Percentiles rank a stretch among this genome's conserved stretches.
These are phyloP conservation scores for Ustilago nuda DNA, from an alignment of 1,284 basidiomycete genomes.

Conservation along the genomic window DNA sequence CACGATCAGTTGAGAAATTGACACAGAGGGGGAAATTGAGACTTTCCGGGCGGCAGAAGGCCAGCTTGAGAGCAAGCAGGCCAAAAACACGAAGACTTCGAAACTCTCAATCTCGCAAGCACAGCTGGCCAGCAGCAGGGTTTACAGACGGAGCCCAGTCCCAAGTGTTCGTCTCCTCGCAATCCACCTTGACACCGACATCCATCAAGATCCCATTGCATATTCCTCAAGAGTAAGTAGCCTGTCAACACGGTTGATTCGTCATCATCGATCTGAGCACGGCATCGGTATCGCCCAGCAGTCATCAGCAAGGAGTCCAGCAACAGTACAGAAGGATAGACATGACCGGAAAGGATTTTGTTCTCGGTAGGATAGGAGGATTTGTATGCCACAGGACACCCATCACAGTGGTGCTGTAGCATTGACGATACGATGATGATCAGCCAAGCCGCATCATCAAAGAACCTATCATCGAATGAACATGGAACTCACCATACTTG, in stretches of 20 bases:
- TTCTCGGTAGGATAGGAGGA: neutral
- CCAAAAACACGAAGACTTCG: neutral
- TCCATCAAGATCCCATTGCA: conserved; percentile 53
- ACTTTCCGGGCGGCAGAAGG: conserved; percentile 1
- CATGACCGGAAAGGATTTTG: neutral
- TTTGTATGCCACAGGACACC: neutral
- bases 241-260: neutral
- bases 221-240: conserved; percentile 55
- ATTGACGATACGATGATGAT: conserved; percentile 20
- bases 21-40: neutral
- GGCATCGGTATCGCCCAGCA: conserved; percentile 11
- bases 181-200: conserved; percentile 52
- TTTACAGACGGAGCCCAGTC: conserved; percentile 11
- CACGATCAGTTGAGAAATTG: neutral
- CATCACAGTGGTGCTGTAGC: conserved; percentile 11
- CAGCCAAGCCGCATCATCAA: neutral
- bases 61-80: neutral
- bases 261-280: conserved; percentile 32
- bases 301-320: neutral
- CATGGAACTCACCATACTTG: conserved; percentile 30
- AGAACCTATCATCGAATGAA: neutral
- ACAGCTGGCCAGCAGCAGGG: neutral
- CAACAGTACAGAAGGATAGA: neutral
- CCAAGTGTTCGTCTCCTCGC: conserved; percentile 34
- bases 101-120: neutral